Conservation (phyloP, 371 early-diverging fungal species). For the Actinomucor elegans region DNA sequence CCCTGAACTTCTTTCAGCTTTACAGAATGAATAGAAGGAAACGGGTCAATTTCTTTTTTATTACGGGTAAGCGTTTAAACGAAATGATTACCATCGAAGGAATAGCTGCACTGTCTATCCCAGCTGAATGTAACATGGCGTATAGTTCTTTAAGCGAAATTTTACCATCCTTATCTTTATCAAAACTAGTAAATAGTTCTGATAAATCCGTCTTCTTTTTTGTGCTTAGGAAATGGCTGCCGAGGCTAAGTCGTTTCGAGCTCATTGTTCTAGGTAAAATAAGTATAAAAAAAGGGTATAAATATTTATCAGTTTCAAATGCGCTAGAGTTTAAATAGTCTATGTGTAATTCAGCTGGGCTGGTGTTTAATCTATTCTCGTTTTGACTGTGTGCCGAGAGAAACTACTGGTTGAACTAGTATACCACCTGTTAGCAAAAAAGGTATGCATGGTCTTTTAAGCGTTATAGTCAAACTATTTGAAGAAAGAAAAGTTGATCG, state of each 20-base stretch:
- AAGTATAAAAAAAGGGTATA: no score
- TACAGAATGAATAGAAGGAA: not conserved
- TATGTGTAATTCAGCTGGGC: no score
- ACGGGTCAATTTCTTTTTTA: not conserved
- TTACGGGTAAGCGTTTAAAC: conserved; percentile 1
- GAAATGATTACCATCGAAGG: conserved; percentile 29
- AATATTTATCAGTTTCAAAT: no score
- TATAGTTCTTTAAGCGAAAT: conserved; percentile 30
- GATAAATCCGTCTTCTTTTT: conserved; percentile 35
- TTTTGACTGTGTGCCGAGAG: no score
- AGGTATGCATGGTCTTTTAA: no score
- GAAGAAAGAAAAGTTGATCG: no score
- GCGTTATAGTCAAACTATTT: no score
- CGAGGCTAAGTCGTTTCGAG: conserved; percentile 37
- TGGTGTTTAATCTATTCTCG: no score
- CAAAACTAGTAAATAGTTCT: conserved; percentile 40
- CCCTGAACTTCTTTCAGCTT: conserved; percentile 15
- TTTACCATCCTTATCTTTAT: conserved; percentile 39
- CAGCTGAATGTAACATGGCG: conserved; percentile 34
- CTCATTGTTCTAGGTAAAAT: no score
- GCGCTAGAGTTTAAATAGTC: no score
- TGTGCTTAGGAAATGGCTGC: conserved; percentile 35
- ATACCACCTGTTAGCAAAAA: no score
- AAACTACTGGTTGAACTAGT: no score
- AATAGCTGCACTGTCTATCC: conserved; percentile 17